A percentile compares a stretch with the other conserved stretches of the same genome.
Evolutionary conservation across 208 protist genomes (phyloP).

Genomic region (Trichomonas tenax): DNA sequence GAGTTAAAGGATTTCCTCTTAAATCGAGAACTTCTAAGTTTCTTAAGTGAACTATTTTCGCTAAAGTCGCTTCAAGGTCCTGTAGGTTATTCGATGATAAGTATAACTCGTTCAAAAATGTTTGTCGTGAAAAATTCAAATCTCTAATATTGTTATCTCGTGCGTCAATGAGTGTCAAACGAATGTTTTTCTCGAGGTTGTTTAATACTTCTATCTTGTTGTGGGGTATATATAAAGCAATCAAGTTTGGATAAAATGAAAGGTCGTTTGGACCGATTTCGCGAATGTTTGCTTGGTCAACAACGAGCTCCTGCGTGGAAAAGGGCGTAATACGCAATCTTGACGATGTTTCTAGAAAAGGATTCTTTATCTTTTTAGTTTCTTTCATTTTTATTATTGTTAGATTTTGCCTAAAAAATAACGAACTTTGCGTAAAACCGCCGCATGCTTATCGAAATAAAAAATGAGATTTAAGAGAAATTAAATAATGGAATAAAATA

Average conservation of each 20-base stretch:
- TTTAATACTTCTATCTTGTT: background rate
- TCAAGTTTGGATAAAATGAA: background rate
- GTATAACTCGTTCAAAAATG: background rate
- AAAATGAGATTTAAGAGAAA: too few species aligned
- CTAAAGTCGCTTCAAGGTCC: background rate
- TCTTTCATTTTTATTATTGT: background rate
- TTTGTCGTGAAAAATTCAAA: background rate
- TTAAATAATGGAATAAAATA: too few species aligned
- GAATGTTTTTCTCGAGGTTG: background rate
- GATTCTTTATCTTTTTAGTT: background rate
- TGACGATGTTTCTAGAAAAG: background rate
- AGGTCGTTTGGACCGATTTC: background rate
- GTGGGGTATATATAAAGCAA: background rate
- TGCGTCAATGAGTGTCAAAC: background rate
- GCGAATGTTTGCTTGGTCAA: background rate
- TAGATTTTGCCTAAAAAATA: too few species aligned
- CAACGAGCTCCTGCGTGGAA: background rate
- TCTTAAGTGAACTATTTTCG: background rate
- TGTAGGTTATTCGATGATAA: background rate
- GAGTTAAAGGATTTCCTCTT: background rate
- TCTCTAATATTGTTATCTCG: background rate
- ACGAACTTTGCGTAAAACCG: too few species aligned
- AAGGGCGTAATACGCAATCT: background rate
- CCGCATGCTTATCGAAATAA: too few species aligned
- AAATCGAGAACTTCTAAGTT: background rate